phyloP scores from a whole-genome alignment of 768 basidiomycete genomes.

The Boletus speciosus region DNA sequence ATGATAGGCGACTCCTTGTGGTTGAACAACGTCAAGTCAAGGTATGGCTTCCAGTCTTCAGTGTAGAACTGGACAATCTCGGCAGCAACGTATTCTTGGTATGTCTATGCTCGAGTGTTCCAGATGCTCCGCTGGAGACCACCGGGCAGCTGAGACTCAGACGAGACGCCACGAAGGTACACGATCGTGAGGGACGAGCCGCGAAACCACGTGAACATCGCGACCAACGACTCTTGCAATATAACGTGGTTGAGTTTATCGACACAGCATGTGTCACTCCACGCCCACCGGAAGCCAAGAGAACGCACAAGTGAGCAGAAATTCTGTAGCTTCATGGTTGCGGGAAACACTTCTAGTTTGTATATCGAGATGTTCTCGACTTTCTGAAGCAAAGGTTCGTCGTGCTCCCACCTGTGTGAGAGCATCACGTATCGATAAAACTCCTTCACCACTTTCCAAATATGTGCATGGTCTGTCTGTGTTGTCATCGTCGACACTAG shows the following conservation, averaged over 20 bases:
- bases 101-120: slow-evolving; percentile 11
- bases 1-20: slow-evolving; percentile 2
- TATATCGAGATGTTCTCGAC: background rate
- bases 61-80: slow-evolving; percentile 5
- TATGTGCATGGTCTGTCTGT: background rate
- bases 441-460: background rate
- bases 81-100: slow-evolving; percentile 8
- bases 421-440: slow-evolving; percentile 4
- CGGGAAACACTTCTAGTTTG: background rate
- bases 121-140: background rate
- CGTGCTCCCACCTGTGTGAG: background rate
- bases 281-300: slow-evolving; percentile 4
- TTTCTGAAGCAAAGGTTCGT: background rate
- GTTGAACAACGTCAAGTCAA: background rate
- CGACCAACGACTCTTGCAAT: slow-evolving; percentile 1
- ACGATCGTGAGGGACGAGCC: slow-evolving; percentile 1
- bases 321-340: background rate
- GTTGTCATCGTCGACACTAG: background rate
- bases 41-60: slow-evolving; percentile 10
- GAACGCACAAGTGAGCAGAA: background rate
- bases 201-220: slow-evolving; percentile 13
- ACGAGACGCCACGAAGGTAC: background rate
- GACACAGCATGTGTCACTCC: slow-evolving; percentile 9
- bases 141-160: background rate
- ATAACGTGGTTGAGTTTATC: background rate